Evolutionary conservation across 768 basidiomycete genomes (phyloP), one percentile per base, ranked within the genome.

Genomic region (Rhodotorula kratochvilovae): DNA sequence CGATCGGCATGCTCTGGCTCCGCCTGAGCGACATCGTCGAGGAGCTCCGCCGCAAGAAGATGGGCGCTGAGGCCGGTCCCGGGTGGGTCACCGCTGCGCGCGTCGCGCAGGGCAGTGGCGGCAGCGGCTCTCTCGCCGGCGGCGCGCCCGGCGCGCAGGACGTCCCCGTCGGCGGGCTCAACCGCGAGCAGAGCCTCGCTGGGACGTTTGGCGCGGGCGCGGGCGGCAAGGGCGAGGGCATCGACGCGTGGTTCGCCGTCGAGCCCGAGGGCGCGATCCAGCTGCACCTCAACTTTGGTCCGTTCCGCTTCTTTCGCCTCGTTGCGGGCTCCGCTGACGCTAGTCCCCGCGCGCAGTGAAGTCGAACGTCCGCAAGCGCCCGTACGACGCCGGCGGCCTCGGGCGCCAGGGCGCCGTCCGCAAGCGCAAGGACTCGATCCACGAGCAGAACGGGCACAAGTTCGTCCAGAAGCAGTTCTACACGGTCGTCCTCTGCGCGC

Each of bases 401-500:
- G 96, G 95, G 61, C 92, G 96, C 80, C 95, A 97, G 82, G 96
- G 95, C 65, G 96, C 96, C 69, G 88, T 99, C 75, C 89, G 94
- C 79, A 97, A 96, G 82, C 90, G 94, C 78, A 97, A 97, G 81
- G 95, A 88, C 76, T 95, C 98, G 83, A 89, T 98, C 6, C 93
- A 94, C 82, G 94, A 98, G 81, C 97, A 97, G 92, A 98, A 98
- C 79, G 96, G 96, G 19, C 96, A 99, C 83, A 92, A 96, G 81
- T 99, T 99, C 79, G 86, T 99, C 57, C 91, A 92, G 77, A 87
- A 89, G 57, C 96, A 98, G 81, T 99, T 99, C 84, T 98, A 96
- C 81, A 69, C 74, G 48, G 87, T 98, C 79, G 96, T 99, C 85
- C 85, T 97, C 63, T 99, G 96, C 80, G 96, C 96, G 6, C 92